phyloP scores from a whole-genome alignment of 1,284 basidiomycete species.

The Pascua guehoae region DNA sequence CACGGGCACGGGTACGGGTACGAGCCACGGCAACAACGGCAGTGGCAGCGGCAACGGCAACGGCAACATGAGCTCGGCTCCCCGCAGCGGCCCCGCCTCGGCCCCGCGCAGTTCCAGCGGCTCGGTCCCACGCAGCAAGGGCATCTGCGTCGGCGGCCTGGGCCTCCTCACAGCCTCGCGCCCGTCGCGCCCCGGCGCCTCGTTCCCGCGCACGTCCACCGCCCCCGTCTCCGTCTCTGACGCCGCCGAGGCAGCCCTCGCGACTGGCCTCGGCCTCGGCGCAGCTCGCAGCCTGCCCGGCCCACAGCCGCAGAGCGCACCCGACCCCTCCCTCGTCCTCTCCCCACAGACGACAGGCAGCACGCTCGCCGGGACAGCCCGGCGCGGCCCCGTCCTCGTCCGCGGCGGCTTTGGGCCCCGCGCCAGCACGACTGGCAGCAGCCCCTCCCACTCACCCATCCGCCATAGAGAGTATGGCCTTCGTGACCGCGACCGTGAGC shows the following conservation, averaged over 20 bases:
- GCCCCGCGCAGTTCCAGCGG: too few species aligned
- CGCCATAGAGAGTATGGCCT: neutral
- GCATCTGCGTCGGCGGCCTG: neutral
- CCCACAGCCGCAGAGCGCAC: neutral
- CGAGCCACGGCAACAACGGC: neutral
- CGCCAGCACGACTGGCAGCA: constrained; percentile 11
- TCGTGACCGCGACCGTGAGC: too few species aligned
- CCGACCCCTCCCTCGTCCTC: constrained; percentile 5
- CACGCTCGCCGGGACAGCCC: constrained; percentile 5
- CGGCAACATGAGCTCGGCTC: too few species aligned
- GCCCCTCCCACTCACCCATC: constrained; percentile 27
- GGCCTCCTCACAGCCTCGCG: constrained; percentile 4
- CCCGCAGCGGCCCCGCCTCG: too few species aligned
- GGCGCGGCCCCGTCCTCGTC: constrained; percentile 44
- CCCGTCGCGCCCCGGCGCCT: neutral
- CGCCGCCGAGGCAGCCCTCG: neutral
- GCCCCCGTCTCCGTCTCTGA: too few species aligned
- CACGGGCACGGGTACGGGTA: neutral
- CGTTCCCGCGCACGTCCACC: too few species aligned
- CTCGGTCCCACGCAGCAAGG: too few species aligned
- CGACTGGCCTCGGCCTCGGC: neutral
- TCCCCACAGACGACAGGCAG: constrained; percentile 36
- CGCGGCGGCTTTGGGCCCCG: constrained; percentile 44
- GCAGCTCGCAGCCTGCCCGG: neutral
- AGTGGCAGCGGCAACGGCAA: too few species aligned